Evolutionary conservation across 345 rosid genomes (phyloP).

Genomic region (Eucalyptus microcorys): DNA sequence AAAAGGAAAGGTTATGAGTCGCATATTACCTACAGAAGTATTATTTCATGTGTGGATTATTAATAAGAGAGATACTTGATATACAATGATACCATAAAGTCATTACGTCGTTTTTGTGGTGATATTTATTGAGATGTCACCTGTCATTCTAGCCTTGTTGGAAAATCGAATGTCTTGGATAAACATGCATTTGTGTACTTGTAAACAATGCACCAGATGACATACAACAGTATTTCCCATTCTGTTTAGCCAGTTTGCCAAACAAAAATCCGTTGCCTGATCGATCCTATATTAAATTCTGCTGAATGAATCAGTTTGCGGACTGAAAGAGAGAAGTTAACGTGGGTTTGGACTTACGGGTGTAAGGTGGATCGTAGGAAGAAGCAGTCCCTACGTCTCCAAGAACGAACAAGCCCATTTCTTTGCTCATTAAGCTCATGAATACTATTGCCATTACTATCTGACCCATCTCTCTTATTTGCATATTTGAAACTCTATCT

Average conservation of each 20-base stretch:
- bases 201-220: background rate
- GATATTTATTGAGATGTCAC: background rate
- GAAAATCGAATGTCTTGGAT: background rate
- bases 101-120: background rate
- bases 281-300: background rate
- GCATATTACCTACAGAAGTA: background rate
- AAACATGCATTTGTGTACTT: no score
- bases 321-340: no score
- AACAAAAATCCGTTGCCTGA: background rate
- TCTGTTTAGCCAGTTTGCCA: background rate
- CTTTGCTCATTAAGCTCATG: background rate
- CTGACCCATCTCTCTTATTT: background rate
- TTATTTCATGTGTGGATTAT: background rate
- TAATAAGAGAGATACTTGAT: background rate
- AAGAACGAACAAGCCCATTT: background rate
- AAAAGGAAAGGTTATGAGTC: background rate
- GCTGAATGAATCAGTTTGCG: background rate
- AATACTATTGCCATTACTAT: background rate
- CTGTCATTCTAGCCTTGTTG: background rate
- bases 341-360: background rate
- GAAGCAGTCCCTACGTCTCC: constrained; percentile 19
- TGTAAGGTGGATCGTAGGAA: constrained; percentile 8
- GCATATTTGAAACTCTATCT: background rate
- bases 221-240: background rate
- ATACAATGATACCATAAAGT: background rate